Conservation (phyloP, 164 flowering plant species). For the Annona cherimola region DNA sequence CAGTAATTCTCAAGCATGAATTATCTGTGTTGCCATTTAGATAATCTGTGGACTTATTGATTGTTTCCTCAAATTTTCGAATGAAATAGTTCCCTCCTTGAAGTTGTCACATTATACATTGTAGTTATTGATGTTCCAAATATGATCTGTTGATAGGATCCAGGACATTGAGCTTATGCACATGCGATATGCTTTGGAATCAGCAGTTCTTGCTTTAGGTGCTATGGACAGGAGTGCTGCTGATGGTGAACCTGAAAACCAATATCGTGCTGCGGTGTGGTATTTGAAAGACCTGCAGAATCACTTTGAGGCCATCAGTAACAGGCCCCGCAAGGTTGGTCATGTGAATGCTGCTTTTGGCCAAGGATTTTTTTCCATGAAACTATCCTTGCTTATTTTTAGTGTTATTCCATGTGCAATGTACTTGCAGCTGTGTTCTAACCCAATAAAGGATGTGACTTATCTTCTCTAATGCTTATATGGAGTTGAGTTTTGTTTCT, state of each 20-base stretch:
- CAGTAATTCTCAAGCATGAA: too few relatives aligned
- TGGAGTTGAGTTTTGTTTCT: neutral
- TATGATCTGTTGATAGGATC: conserved; percentile 43
- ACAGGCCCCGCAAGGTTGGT: conserved; percentile 79
- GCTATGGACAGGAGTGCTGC: conserved; percentile 51
- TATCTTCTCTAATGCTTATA: neutral
- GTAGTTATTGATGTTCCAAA: conserved; percentile 2
- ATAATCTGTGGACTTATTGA: too few relatives aligned
- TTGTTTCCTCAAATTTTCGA: neutral
- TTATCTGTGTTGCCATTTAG: too few relatives aligned
- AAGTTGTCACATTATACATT: neutral
- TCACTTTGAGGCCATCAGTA: conserved; percentile 71
- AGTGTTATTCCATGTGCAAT: neutral
- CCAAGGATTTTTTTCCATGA: neutral
- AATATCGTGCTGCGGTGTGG: conserved; percentile 34
- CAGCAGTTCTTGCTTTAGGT: conserved; percentile 78
- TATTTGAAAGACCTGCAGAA: conserved; percentile 61
- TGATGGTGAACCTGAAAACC: conserved; percentile 34
- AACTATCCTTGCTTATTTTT: neutral
- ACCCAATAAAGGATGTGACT: neutral
- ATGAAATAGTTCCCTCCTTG: conserved; percentile 1
- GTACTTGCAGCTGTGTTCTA: neutral
- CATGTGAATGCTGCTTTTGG: conserved; percentile 3
- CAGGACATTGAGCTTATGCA: conserved; percentile 96
- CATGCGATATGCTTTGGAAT: conserved; percentile 93